Evolutionary conservation across 345 rosid species (phyloP), one percentile per base, ranked within the genome.

Genomic region (Gossypium rotundifolium): DNA sequence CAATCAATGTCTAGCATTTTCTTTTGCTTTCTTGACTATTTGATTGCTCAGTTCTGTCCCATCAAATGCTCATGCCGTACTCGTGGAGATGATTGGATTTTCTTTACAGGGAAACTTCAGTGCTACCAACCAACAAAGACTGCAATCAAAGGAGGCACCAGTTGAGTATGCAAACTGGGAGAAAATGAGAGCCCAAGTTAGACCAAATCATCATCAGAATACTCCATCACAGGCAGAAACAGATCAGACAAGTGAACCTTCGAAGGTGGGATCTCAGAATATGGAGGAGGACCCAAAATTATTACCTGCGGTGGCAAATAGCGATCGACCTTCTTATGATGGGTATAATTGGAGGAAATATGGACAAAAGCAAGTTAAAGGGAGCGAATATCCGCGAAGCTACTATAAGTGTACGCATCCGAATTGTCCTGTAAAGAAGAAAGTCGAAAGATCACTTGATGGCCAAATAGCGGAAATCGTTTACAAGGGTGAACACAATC

Each of bases 281-380:
- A 62, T 79, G 44, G 88, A 88, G 67, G 90, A 85, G 75, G 89
- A 88, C 51, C 59, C 76, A 1, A 89, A 81, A 78, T 25, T 70
- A 29, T 40, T 74, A 65, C 73, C 81, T 8, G 66, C 79, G 0
- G 40, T 65, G 27, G 81, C 80, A 18, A 78, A 70, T 11, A 73
- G 8, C 59, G 90, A 91, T 38, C 81, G 93, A 53, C 90, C 97
- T 68, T 91, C 93, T 0, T 84, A 84, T 75, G 98, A 96, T 48
- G 99, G 99, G 51, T 96, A 96, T 79, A 96, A 96, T 46, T 96
- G 99, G 99, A 89, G 97, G 79, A 96, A 96, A 74, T 96, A 96
- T 44, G 99, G 99, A 65, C 99, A 93, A 66, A 96, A 96, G 79
- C 99, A 93, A 79, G 99, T 93, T 22, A 96, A 96, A 85, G 97